Evolutionary conservation across 139 green algal genomes (phyloP).

Genomic region (Closterium sp.): DNA sequence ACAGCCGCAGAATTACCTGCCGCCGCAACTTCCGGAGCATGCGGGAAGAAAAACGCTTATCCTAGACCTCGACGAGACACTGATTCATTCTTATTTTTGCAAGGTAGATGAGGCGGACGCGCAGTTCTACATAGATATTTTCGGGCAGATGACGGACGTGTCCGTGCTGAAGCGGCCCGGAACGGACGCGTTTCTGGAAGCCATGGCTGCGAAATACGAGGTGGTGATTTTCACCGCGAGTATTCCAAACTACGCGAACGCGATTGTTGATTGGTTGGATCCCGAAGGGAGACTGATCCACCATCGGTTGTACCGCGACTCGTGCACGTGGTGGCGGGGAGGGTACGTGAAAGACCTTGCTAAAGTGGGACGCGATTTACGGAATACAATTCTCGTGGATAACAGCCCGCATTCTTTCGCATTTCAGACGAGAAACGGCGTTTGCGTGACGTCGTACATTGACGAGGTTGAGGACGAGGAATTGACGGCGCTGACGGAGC

Average conservation of each 20-base stretch:
- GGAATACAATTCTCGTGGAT: constrained; percentile 89
- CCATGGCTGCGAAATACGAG: constrained; percentile 26
- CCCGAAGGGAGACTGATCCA: constrained; percentile 61
- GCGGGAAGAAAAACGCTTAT: constrained; percentile 61
- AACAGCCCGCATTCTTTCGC: constrained; percentile 96
- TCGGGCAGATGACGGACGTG: constrained; percentile 65
- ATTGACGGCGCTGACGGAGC: constrained; percentile 18
- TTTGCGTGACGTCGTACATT: constrained; percentile 92
- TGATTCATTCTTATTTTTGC: constrained; percentile 96
- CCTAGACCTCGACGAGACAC: constrained; percentile 95
- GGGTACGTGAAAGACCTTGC: constrained; percentile 90
- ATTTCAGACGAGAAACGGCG: constrained; percentile 95
- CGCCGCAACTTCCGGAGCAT: constrained; percentile 19
- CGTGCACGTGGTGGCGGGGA: constrained; percentile 84
- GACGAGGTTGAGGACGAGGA: constrained; percentile 82
- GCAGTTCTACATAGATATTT: constrained; percentile 90
- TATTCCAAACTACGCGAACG: constrained; percentile 75
- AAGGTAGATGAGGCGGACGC: constrained; percentile 83
- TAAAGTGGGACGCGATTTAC: constrained; percentile 78
- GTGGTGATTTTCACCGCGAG: constrained; percentile 48
- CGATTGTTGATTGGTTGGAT: constrained; percentile 89
- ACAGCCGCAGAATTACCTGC: background rate
- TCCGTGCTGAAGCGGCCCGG: constrained; percentile 89
- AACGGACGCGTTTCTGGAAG: constrained; percentile 88
- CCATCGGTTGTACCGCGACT: constrained; percentile 91